phyloP scores from a whole-genome alignment of 805 yeast genomes.

The Cyberlindnera saturnus region DNA sequence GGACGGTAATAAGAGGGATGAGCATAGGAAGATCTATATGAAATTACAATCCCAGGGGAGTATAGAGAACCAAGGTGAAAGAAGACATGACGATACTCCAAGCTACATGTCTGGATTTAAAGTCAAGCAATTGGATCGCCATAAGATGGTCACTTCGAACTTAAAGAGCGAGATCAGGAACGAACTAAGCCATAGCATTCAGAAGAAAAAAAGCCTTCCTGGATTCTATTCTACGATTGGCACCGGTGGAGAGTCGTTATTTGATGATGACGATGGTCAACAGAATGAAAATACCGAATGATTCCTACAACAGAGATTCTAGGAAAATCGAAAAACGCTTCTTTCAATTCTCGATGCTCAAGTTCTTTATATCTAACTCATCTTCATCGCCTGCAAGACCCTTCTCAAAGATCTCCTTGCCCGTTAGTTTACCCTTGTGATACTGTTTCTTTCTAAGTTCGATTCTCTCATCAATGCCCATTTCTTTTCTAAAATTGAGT shows the following conservation, averaged over 20 bases:
- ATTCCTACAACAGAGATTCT: not conserved
- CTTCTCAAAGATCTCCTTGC: conserved; percentile 82
- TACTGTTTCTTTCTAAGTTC: conserved; percentile 44
- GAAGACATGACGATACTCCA: conserved; percentile 6
- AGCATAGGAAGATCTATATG: conserved; percentile 3
- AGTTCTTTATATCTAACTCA: conserved; percentile 28
- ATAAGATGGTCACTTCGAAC: conserved; percentile 14
- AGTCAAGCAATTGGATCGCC: conserved; percentile 9
- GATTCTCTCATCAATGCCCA: conserved; percentile 60
- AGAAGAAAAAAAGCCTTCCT: conserved; percentile 4
- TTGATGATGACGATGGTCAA: conserved; percentile 12
- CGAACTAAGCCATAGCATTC: conserved; percentile 4
- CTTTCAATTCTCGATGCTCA: conserved; percentile 4
- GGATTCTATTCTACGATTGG: conserved; percentile 4
- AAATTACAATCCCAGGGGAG: conserved; percentile 5
- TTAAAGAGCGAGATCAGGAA: conserved; percentile 11
- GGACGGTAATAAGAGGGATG: conserved; percentile 4
- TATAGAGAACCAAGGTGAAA: conserved; percentile 1
- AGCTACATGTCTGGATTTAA: conserved; percentile 6
- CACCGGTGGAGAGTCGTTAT: not conserved
- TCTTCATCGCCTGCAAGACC: conserved; percentile 77
- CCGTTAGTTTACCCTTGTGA: conserved; percentile 76
- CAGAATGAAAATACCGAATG: conserved; percentile 18
- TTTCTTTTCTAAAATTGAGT: conserved; percentile 57
- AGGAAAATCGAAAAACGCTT: not conserved